These are phyloP conservation scores for Echites panduratus DNA, from an alignment of 257 asterid genomes.

Conservation along the genomic window DNA sequence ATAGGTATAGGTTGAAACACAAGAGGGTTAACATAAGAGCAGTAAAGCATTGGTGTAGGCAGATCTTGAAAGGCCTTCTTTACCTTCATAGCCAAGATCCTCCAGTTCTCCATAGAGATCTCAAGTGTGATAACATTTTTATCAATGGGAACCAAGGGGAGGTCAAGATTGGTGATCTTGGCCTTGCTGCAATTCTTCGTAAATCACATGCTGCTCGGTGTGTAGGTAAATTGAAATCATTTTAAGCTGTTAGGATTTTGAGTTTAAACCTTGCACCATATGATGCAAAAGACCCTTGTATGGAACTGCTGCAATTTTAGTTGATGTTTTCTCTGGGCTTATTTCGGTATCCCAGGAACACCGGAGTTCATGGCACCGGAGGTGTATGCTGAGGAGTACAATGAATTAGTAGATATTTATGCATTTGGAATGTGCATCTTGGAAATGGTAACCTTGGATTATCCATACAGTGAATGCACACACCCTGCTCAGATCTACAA, in stretches of 20 bases:
- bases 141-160: constrained; percentile 86
- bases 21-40: constrained; percentile 76
- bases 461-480: constrained; percentile 82
- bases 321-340: not conserved
- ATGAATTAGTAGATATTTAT: constrained; percentile 76
- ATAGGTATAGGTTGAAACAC: constrained; percentile 72
- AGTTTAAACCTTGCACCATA: not conserved
- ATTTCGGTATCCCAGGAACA: constrained; percentile 43
- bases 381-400: constrained; percentile 78
- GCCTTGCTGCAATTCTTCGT: constrained; percentile 76
- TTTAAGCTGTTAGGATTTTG: not conserved
- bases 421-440: constrained; percentile 87
- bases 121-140: constrained; percentile 84
- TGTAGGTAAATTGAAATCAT: constrained; percentile 49
- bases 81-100: constrained; percentile 82
- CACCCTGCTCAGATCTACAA: constrained; percentile 89
- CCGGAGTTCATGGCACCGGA: constrained; percentile 97
- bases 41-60: constrained; percentile 86
- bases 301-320: not conserved
- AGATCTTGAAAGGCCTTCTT: constrained; percentile 69
- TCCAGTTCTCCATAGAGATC: constrained; percentile 90
- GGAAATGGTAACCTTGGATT: constrained; percentile 87
- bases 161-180: constrained; percentile 89
- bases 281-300: not conserved
- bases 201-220: constrained; percentile 80